Conservation (phyloP, 768 basidiomycete genomes). For the Solioccasus polychromus region DNA sequence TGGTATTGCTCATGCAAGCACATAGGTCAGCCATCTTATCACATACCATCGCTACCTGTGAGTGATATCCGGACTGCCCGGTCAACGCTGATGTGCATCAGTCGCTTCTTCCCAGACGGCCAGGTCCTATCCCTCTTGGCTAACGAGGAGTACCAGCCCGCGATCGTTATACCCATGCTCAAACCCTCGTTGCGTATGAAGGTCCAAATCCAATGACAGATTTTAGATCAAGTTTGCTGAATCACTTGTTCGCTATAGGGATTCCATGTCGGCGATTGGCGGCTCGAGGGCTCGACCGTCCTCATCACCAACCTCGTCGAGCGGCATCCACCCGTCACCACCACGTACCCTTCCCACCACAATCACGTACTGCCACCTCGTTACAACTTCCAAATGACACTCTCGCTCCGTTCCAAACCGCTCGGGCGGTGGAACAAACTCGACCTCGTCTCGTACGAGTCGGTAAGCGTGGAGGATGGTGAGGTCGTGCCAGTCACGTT, state of each 20-base stretch:
- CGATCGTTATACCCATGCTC: constrained; percentile 70
- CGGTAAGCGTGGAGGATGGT: constrained; percentile 72
- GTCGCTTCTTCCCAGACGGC: constrained; percentile 86
- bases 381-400: constrained; percentile 73
- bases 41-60: constrained; percentile 92
- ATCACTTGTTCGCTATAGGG: constrained; percentile 45
- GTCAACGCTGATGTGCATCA: constrained; percentile 26
- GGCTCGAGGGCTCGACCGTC: constrained; percentile 58
- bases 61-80: constrained; percentile 23
- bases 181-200: constrained; percentile 78
- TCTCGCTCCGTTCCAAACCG: constrained; percentile 70
- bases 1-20: constrained; percentile 4
- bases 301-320: constrained; percentile 65
- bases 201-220: constrained; percentile 33
- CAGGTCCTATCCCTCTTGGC: constrained; percentile 81
- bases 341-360: constrained; percentile 1
- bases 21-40: constrained; percentile 76
- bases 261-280: constrained; percentile 69
- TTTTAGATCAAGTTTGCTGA: neutral
- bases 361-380: constrained; percentile 29
- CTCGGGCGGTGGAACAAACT: constrained; percentile 80
- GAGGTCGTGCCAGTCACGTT: constrained; percentile 67
- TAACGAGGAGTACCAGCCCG: constrained; percentile 72
- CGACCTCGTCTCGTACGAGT: constrained; percentile 69
- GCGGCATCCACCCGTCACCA: constrained; percentile 7